Evolutionary conservation across 306 rosid species (phyloP), one percentile per base, ranked within the genome.

Genomic region (Trifolium dubium): DNA sequence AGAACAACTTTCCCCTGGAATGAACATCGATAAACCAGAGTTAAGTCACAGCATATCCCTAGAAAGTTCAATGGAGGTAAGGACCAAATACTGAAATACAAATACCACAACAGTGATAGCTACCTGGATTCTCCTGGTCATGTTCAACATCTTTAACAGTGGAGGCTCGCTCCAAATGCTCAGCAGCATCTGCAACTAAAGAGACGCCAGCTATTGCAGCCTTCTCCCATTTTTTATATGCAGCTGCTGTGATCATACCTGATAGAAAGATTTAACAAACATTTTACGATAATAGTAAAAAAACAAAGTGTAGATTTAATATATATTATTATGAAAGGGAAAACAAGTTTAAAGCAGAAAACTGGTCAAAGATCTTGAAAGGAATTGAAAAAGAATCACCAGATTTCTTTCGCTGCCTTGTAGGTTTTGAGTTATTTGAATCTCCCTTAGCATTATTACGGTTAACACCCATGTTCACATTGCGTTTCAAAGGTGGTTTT

Each of bases 171-270:
- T 94, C 99, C 88, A 94, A 81, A 83, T 89, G 96, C 88, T 91
- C 99, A 5, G 99, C 99, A 79, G 99, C 99, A 84, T 94, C 97
- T 58, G 99, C 99, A 82, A 94, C 99, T 81, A 94, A 83, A 82
- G 97, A 94, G 65, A 94, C 99, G 60, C 99, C 99, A 61, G 97
- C 99, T 66, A 94, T 92, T 68, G 99, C 99, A 68, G 97, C 99
- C 79, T 92, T 92, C 84, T 94, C 99, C 99, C 99, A 94, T 82
- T 92, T 91, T 83, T 74, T 92, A 87, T 89, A 89, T 6, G 99
- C 95, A 66, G 96, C 92, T 35, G 95, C 70, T 23, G 97, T 86
- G 76, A 39, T 69, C 58, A 80, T 64, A 51, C 89, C 97, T 84
- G 83, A 81, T 71, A 72, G 64, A 77, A 71, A 77, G 3, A 5